A percentile compares a stretch with the other conserved stretches of the same genome.
Evolutionary conservation across 768 basidiomycete genomes (phyloP).

Genomic region (Lentinus brumalis): DNA sequence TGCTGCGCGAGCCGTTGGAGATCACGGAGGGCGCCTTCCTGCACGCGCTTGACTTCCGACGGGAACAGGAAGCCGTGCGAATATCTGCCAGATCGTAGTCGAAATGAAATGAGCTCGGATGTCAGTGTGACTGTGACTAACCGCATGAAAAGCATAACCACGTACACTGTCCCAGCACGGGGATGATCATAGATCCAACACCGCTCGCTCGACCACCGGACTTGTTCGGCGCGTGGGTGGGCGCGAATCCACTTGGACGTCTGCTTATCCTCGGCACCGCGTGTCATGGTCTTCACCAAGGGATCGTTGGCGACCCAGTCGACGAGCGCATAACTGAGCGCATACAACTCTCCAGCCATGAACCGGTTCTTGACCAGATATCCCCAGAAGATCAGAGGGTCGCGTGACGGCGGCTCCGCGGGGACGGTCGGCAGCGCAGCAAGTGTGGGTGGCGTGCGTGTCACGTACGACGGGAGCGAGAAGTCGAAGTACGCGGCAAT

Average conservation of each 20-base stretch:
- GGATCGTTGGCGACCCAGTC: slow-evolving; percentile 83
- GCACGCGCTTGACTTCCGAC: slow-evolving; percentile 75
- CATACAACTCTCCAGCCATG: slow-evolving; percentile 96
- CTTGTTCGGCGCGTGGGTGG: slow-evolving; percentile 75
- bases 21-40: slow-evolving; percentile 53
- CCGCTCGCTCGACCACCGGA: slow-evolving; percentile 89
- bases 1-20: slow-evolving; percentile 39
- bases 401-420: slow-evolving; percentile 30
- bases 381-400: slow-evolving; percentile 85
- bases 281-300: slow-evolving; percentile 61
- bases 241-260: slow-evolving; percentile 89
- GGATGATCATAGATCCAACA: slow-evolving; percentile 99
- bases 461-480: slow-evolving; percentile 1
- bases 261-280: slow-evolving; percentile 92
- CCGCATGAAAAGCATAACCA: slow-evolving; percentile 18
- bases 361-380: slow-evolving; percentile 90
- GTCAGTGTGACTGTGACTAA: background rate
- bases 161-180: slow-evolving; percentile 88
- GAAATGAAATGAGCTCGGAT: background rate
- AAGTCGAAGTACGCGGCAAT: slow-evolving; percentile 7
- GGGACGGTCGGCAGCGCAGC: slow-evolving; percentile 15
- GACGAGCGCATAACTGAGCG: slow-evolving; percentile 84
- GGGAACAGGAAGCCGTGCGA: slow-evolving; percentile 96
- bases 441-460: slow-evolving; percentile 3
- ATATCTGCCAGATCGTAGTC: slow-evolving; percentile 52